Base-by-base conservation (phyloP, 2,329 filamentous ascomycete genomes). In the Davidsoniella australis region DNA sequence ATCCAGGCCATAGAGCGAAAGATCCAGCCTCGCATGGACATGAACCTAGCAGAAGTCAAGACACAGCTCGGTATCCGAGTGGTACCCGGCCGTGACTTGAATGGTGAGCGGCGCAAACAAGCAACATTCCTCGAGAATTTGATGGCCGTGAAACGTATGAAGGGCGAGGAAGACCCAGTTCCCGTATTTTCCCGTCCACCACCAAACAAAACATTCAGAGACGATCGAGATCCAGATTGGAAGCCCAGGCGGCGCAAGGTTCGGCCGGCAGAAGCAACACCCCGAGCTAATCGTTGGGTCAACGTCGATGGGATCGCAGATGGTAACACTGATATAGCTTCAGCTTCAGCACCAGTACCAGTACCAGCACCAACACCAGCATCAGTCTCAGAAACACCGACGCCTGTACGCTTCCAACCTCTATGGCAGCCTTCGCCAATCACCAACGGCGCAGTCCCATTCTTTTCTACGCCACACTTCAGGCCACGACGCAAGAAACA, bases 1-100 rank as follows among this genome's bases (percentile, higher is more conserved):
- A 74, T 93, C 52, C 67, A 82, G 42, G 82, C 82, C 10, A 74
- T 68, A 29, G 78, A 81, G 54, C 76, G 76, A 53, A 69, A 73
- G 37, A 62, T 86, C 12, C 68, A 70, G 43, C 68, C 70, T 17
- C 70, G 66, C 37, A 58, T 61, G 23, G 59, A 57, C 10, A 54
- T 57, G 26, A 49, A 49, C 41, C 54, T 55, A n/a, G 59, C 63
- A 49, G 63, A 65, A 44, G 56, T 60, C 5, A 55, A 67, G 7
- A 61, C 63, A 6, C 57, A 61, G n/a, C 64, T 70, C 16, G 61
- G 62, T 20, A 65, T 73, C 45, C 62, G 65, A 24, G 66, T 73
- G 4, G 69, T 70, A 3, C 56, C 63, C 29, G 67, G 65, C 20
- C 66, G 67, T 49, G 65, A 71, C 50, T 66, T 66, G 48, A 67